Evolutionary conservation across 495 filamentous ascomycete species (phyloP).

Genomic region (Lindgomyces ingoldianus): DNA sequence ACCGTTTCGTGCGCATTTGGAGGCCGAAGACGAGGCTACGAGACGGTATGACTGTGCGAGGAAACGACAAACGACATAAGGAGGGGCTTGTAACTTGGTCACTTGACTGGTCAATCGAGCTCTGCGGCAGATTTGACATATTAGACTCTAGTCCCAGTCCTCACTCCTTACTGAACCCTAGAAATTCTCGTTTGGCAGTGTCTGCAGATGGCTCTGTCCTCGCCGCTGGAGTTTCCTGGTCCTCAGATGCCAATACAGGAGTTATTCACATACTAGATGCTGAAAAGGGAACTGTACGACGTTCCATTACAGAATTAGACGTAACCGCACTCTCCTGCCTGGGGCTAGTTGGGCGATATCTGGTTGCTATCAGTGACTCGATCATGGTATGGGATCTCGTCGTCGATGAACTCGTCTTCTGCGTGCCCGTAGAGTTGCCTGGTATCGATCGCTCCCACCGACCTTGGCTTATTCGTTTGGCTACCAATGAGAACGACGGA

Average conservation of each 20-base stretch:
- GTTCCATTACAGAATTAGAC: conserved; percentile 58
- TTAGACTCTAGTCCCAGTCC: conserved; percentile 14
- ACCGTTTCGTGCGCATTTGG: conserved; percentile 78
- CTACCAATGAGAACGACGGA: conserved; percentile 51
- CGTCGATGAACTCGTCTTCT: conserved; percentile 27
- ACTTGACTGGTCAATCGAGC: conserved; percentile 59
- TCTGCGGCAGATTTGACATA: conserved; percentile 48
- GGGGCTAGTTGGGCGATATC: conserved; percentile 58
- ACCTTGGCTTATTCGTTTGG: conserved; percentile 56
- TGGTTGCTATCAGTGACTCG: conserved; percentile 64
- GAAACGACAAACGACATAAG: conserved; percentile 43
- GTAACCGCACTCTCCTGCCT: conserved; percentile 56
- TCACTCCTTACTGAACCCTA: background rate
- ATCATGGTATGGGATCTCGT: conserved; percentile 47
- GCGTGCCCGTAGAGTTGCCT: conserved; percentile 45
- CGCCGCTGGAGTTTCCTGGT: conserved; percentile 56
- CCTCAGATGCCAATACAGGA: conserved; percentile 49
- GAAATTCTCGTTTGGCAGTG: conserved; percentile 64
- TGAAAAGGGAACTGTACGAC: conserved; percentile 55
- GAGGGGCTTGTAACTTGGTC: conserved; percentile 67
- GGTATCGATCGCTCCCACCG: conserved; percentile 42
- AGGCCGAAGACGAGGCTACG: conserved; percentile 63
- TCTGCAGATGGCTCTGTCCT: conserved; percentile 87
- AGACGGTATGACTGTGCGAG: conserved; percentile 61
- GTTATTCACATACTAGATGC: conserved; percentile 64